Conservation (phyloP, 2,329 filamentous ascomycete genomes). For the Ophiostoma quercus region DNA sequence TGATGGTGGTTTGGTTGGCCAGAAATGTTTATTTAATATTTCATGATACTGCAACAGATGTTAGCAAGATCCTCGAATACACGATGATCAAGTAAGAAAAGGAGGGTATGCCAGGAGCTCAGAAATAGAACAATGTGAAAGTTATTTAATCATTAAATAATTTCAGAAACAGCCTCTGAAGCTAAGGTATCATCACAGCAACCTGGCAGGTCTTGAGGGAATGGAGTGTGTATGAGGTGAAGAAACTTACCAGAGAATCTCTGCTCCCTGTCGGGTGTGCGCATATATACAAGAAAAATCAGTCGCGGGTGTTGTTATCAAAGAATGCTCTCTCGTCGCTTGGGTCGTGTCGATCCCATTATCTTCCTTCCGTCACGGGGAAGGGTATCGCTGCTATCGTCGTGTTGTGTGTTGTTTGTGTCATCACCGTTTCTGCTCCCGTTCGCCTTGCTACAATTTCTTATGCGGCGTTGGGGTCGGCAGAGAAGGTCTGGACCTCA, state of each 20-base stretch:
- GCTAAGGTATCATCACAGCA: constrained; percentile 24
- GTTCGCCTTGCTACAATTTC: not conserved
- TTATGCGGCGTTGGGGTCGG: constrained; percentile 36
- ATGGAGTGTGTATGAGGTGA: not conserved
- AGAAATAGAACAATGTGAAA: constrained; percentile 27
- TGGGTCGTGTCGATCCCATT: not conserved
- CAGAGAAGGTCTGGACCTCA: constrained; percentile 65
- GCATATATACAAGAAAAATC: constrained; percentile 23
- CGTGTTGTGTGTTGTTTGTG: constrained; percentile 5
- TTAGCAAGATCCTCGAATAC: not conserved
- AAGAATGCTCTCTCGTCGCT: constrained; percentile 9
- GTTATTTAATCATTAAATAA: constrained; percentile 25
- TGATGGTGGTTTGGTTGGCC: not conserved
- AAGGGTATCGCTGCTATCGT: not conserved
- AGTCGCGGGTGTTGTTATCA: constrained; percentile 11
- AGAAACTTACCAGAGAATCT: constrained; percentile 18
- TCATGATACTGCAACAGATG: constrained; percentile 18
- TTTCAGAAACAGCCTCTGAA: constrained; percentile 29
- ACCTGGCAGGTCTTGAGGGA: not conserved
- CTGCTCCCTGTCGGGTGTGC: constrained; percentile 10
- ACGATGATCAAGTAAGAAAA: not conserved
- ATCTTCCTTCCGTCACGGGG: not conserved
- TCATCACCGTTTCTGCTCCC: not conserved
- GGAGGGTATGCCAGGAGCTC: constrained; percentile 14
- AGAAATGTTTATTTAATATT: constrained; percentile 11